Conservation (phyloP, 345 rosid species). For the Physaria fendleri region DNA sequence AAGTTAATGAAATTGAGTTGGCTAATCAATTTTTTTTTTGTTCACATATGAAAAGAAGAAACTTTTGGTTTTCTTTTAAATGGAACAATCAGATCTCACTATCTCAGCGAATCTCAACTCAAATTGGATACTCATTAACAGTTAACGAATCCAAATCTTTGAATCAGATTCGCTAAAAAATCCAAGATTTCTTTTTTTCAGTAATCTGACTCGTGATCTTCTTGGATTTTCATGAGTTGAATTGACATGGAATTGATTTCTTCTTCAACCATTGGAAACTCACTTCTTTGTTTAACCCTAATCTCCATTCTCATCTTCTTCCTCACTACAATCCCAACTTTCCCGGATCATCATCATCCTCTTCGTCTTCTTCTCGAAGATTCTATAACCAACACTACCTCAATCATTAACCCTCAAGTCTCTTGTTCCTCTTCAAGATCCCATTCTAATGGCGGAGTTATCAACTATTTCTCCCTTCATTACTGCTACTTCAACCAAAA, state of each 20-base stretch:
- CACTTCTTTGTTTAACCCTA: conserved; percentile 38
- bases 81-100: conserved; percentile 14
- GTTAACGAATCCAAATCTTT: too few species aligned
- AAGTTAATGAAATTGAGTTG: not conserved
- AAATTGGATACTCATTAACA: not conserved
- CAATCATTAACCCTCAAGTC: not conserved
- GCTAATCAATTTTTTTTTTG: not conserved
- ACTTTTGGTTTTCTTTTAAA: not conserved
- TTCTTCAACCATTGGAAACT: conserved; percentile 29
- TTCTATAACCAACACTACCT: not conserved
- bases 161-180: too few species aligned
- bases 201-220: not conserved
- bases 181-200: too few species aligned
- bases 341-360: conserved; percentile 3
- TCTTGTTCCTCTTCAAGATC: conserved; percentile 31
- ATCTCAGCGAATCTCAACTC: not conserved
- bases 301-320: conserved; percentile 51
- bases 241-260: conserved; percentile 64
- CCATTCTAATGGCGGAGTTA: conserved; percentile 40
- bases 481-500: conserved; percentile 45
- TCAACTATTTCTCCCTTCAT: conserved; percentile 65
- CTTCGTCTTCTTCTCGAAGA: conserved; percentile 43
- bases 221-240: not conserved
- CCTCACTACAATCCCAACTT: conserved; percentile 20
- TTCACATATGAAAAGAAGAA: not conserved